phyloP scores from a whole-genome alignment of 1,284 basidiomycete species.

The Ceratobasidium sp. region DNA sequence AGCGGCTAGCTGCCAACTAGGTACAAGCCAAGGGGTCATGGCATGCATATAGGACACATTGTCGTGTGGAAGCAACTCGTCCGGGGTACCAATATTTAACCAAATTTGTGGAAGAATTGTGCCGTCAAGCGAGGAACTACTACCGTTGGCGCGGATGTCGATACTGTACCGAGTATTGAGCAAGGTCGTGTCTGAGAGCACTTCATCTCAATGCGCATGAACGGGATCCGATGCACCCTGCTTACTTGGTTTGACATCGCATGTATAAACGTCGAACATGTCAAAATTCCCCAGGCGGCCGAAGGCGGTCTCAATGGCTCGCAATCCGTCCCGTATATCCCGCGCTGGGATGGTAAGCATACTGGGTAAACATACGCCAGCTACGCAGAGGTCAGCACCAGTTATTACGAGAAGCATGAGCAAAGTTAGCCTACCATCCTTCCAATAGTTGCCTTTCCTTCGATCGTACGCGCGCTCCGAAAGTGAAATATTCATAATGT shows the following conservation, averaged over 20 bases:
- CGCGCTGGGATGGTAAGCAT: background rate
- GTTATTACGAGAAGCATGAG: no score
- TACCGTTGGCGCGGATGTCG: background rate
- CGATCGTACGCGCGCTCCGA: background rate
- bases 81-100: background rate
- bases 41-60: conserved; percentile 1
- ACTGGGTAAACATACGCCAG: background rate
- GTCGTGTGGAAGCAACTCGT: background rate
- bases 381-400: background rate
- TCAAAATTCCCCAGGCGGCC: background rate
- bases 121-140: background rate
- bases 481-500: background rate
- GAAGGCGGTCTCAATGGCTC: background rate
- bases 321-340: background rate
- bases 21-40: conserved; percentile 19
- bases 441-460: background rate
- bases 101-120: conserved; percentile 3
- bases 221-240: background rate
- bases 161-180: background rate
- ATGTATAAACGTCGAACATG: conserved; percentile 9
- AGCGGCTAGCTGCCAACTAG: conserved; percentile 5
- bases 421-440: background rate
- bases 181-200: background rate
- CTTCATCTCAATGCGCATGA: background rate
- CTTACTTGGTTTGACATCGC: background rate